phyloP scores from a whole-genome alignment of 1,284 basidiomycete genomes.

The Ustilago shanxiensis region DNA sequence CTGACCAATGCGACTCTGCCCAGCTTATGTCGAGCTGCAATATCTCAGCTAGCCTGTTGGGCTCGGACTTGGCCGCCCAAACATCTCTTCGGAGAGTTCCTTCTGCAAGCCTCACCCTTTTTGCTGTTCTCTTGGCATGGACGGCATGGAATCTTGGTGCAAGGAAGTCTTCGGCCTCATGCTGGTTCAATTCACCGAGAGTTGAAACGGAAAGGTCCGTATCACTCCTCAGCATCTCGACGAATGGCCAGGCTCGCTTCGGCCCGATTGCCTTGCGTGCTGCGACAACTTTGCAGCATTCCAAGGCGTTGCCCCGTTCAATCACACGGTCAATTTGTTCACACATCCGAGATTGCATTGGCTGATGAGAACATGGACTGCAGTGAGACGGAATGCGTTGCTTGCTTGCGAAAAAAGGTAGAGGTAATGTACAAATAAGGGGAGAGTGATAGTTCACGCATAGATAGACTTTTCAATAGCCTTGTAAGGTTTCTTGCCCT shows the following conservation, averaged over 20 bases:
- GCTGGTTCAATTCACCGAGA: neutral
- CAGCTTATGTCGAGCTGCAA: neutral
- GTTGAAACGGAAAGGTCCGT: neutral
- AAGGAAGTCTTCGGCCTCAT: neutral
- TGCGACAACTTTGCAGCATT: no score
- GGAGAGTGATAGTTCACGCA: neutral
- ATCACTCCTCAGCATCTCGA: no score
- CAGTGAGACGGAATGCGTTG: no score
- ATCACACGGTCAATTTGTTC: no score
- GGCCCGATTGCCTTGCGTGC: no score
- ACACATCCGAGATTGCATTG: no score
- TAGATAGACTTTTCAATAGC: constrained; percentile 31
- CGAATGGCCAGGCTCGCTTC: no score
- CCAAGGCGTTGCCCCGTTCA: no score
- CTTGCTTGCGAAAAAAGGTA: no score
- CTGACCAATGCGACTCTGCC: neutral
- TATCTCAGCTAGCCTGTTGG: neutral
- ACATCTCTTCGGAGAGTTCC: neutral
- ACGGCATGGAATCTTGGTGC: neutral
- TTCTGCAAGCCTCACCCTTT: constrained; percentile 9
- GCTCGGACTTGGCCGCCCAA: constrained; percentile 6
- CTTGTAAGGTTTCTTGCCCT: constrained; percentile 21
- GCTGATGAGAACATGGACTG: no score
- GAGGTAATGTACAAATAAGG: neutral
- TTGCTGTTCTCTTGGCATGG: neutral